Base-by-base conservation (phyloP, 2,329 filamentous ascomycete genomes). In the Verticillium klebahnii region DNA sequence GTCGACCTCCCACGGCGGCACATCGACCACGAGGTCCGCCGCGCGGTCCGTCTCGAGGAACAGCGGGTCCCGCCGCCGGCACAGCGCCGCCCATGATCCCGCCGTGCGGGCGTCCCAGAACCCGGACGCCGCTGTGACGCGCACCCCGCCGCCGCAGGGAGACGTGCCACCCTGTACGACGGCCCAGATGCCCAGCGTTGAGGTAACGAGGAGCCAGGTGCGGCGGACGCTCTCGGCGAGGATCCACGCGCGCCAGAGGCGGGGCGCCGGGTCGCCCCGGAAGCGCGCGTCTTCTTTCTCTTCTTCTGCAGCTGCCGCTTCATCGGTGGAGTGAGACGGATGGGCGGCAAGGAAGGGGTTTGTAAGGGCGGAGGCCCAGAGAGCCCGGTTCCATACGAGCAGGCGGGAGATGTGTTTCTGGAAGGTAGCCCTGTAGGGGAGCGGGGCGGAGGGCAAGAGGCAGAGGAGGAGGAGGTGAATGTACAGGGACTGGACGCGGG, bases 211-310 rank as follows among this genome's bases (percentile, higher is more conserved):
- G 37, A 40, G 37, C 14, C 17, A n/a, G 1, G 71, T 72, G 14
- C 72, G 67, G 5, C 72, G 64, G 17, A 71, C 60, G 32, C 66
- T 69, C 59, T 73, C 72, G 3, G 71, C 66, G 1, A 74, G 55
- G 19, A 74, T 68, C 72, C 72, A 73, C 3, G 70, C 65, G 50
- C 71, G 65, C 72, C 71, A 73, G 1, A 68, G 58, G 36, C 67
- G 32, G 31, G 61, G 36, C 19, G 57, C 5, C 29, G 60, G 40
- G 39, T 63, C 56, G 11, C n/a, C n/a, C 65, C 69, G 57, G 54
- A 58, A 61, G 6, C 36, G 9, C 25, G 56, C 58, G 25, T 52
- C 58, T 11, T 36, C 19, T 15, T 29, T 25, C 17, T 6, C 50
- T 54, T n/a, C 50, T 25, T 8, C 19, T 54, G 52, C 31, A 31